A percentile compares a stretch with the other conserved stretches of the same genome.
These are phyloP conservation scores for Podospora pseudopauciseta DNA, from an alignment of 495 filamentous ascomycete genomes.

Conservation along the genomic window DNA sequence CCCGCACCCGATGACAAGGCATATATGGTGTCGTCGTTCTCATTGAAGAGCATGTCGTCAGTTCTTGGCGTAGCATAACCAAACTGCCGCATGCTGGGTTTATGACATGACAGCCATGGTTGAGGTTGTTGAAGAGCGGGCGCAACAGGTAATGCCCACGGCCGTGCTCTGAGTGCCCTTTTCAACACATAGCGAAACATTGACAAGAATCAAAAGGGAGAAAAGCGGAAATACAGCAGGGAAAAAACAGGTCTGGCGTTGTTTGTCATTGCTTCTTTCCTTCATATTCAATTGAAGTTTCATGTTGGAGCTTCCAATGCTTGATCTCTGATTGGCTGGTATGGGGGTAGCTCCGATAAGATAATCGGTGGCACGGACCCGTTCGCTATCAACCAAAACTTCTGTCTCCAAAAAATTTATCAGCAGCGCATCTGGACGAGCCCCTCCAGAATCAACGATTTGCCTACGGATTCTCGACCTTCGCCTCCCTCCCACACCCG, in stretches of 20 bases:
- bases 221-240: not conserved
- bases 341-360: conserved; percentile 16
- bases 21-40: conserved; percentile 70
- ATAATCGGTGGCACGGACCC: conserved; percentile 7
- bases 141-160: not conserved
- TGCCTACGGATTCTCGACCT: not conserved
- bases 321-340: conserved; percentile 12
- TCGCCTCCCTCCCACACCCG: not conserved
- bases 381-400: conserved; percentile 11
- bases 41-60: not conserved
- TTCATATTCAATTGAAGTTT: not conserved
- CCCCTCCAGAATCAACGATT: conserved; percentile 13
- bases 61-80: conserved; percentile 4
- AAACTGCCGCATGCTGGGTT: conserved; percentile 13
- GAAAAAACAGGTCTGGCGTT: not conserved
- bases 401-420: conserved; percentile 16
- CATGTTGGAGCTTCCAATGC: not conserved
- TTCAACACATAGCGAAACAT: conserved; percentile 38
- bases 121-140: not conserved
- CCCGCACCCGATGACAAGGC: conserved; percentile 86
- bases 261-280: not conserved
- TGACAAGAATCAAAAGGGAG: conserved; percentile 21
- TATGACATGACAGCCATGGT: not conserved
- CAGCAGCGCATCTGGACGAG: conserved; percentile 7
- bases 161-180: conserved; percentile 13